Conservation (phyloP, 2,329 filamentous ascomycete species). For the Leptosphaerulina australis region DNA sequence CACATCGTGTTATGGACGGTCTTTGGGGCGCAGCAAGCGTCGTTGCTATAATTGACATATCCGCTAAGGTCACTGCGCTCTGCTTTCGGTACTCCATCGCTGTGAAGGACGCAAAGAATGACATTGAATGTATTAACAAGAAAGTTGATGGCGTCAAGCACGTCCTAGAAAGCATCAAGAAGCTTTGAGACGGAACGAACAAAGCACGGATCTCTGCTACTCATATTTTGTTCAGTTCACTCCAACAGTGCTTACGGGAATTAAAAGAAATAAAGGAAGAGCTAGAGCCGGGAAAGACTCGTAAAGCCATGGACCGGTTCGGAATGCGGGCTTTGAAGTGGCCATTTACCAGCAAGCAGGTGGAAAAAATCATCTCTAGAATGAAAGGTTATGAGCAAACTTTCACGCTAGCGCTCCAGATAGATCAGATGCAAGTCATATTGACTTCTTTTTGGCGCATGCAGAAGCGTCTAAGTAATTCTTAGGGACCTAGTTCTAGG, state of each 20-base stretch:
- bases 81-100: slow-evolving; percentile 46
- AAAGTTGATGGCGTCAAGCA: slow-evolving; percentile 35
- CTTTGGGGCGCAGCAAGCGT: slow-evolving; percentile 47
- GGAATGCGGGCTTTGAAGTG: slow-evolving; percentile 49
- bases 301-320: slow-evolving; percentile 41
- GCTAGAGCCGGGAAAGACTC: slow-evolving; percentile 21
- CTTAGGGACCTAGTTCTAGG: no score
- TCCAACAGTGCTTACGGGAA: slow-evolving; percentile 23
- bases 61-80: slow-evolving; percentile 43
- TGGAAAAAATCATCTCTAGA: slow-evolving; percentile 33
- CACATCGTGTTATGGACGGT: slow-evolving; percentile 36
- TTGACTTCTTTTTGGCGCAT: no score
- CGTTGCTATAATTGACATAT: slow-evolving; percentile 49
- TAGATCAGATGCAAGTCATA: slow-evolving; percentile 47
- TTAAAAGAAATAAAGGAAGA: slow-evolving; percentile 17
- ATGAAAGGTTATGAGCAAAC: slow-evolving; percentile 36
- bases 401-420: slow-evolving; percentile 41
- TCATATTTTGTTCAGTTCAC: slow-evolving; percentile 26
- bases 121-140: slow-evolving; percentile 43
- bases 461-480: no score
- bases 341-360: slow-evolving; percentile 48
- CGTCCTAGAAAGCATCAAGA: slow-evolving; percentile 31
- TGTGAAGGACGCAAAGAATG: slow-evolving; percentile 31
- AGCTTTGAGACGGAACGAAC: slow-evolving; percentile 37
- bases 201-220: slow-evolving; percentile 34